Evolutionary conservation across 2,329 filamentous ascomycete species (phyloP).

Genomic region (Chalara sp.): DNA sequence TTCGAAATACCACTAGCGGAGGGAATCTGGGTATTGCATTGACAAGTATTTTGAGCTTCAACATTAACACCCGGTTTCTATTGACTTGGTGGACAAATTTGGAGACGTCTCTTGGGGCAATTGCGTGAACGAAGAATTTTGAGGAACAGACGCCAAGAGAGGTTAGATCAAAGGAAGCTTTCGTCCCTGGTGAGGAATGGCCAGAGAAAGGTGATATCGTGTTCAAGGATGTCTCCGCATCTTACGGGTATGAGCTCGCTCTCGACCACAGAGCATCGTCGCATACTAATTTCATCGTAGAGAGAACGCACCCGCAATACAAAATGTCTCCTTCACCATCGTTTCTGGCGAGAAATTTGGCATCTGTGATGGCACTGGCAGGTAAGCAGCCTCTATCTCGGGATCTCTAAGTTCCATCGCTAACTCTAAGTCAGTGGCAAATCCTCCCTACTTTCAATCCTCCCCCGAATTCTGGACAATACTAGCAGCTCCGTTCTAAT

Average conservation of each 20-base stretch:
- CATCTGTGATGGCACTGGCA: conserved; percentile 49
- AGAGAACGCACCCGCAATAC: conserved; percentile 26
- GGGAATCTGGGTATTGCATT: conserved; percentile 18
- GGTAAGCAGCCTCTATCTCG: conserved; percentile 12
- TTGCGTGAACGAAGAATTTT: conserved; percentile 47
- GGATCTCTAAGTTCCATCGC: neutral
- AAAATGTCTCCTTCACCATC: conserved; percentile 37
- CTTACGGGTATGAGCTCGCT: conserved; percentile 20
- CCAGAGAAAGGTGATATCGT: conserved; percentile 27
- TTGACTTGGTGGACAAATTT: conserved; percentile 46
- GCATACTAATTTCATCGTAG: conserved; percentile 19
- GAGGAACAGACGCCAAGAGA: conserved; percentile 35
- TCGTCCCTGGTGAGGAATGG: conserved; percentile 23
- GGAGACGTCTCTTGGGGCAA: conserved; percentile 51
- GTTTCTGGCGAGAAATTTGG: conserved; percentile 41
- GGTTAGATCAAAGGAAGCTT: conserved; percentile 4
- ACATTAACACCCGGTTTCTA: conserved; percentile 16
- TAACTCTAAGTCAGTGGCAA: conserved; percentile 26
- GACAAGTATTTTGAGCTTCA: conserved; percentile 17
- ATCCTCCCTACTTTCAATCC: conserved; percentile 35
- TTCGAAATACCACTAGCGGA: conserved; percentile 10
- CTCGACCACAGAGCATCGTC: conserved; percentile 21
- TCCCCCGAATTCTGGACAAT: conserved; percentile 42
- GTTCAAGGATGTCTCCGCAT: conserved; percentile 24
- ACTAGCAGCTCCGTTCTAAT: conserved; percentile 33